Evolutionary conservation across 768 basidiomycete species (phyloP).

Genomic region (Xerocomus potaroensis): DNA sequence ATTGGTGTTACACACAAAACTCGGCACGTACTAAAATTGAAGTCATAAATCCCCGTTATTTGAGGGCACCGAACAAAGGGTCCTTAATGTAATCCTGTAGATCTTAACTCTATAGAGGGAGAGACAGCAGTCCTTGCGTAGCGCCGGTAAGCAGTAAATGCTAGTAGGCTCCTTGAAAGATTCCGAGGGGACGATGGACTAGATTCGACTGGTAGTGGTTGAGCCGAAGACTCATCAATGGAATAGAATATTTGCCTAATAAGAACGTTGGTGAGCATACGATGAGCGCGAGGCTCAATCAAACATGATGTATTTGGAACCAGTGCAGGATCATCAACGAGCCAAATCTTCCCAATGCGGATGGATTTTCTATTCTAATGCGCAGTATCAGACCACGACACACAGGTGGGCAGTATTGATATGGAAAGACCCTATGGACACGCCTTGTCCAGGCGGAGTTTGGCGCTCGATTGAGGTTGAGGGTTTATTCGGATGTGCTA

Average conservation of each 20-base stretch:
- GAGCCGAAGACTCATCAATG: too few species aligned
- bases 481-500: not conserved
- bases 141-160: not conserved
- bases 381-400: too few species aligned
- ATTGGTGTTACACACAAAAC: conserved; percentile 11
- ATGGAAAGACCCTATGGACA: conserved; percentile 13
- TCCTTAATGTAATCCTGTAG: not conserved
- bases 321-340: too few species aligned
- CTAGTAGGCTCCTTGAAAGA: too few species aligned
- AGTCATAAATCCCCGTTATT: not conserved
- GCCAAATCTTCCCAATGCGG: too few species aligned
- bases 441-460: conserved; percentile 9
- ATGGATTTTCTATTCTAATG: too few species aligned
- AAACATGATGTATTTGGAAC: too few species aligned
- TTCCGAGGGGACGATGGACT: too few species aligned
- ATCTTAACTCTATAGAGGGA: not conserved
- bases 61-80: not conserved
- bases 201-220: too few species aligned
- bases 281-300: too few species aligned
- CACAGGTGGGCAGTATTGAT: not conserved
- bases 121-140: not conserved
- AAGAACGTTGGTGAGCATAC: too few species aligned
- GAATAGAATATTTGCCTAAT: too few species aligned
- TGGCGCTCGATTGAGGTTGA: not conserved
- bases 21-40: not conserved